phyloP scores from a whole-genome alignment of 441 rosid genomes.

The Adansonia rubrostipa region DNA sequence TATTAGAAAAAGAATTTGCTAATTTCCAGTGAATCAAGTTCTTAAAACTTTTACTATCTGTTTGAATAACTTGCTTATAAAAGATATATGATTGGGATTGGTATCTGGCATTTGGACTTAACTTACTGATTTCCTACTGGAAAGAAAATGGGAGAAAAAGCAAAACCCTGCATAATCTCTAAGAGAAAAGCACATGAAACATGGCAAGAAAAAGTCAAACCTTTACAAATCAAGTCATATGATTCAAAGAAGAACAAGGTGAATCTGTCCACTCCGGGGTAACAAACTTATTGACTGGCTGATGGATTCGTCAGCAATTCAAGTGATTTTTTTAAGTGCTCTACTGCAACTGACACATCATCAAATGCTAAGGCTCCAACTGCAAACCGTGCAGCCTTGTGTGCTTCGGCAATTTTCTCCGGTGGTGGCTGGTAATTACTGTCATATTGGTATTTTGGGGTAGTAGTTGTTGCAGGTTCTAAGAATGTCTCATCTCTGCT shows the following conservation, averaged over 20 bases:
- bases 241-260: background rate
- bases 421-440: constrained; percentile 77
- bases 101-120: background rate
- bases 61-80: background rate
- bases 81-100: background rate
- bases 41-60: background rate
- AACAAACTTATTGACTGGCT: constrained; percentile 49
- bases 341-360: constrained; percentile 83
- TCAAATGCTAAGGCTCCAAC: constrained; percentile 97
- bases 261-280: background rate
- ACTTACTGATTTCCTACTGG: background rate
- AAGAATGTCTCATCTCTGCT: constrained; percentile 45
- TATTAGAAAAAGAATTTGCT: background rate
- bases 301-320: constrained; percentile 91
- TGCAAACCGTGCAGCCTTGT: constrained; percentile 92
- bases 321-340: constrained; percentile 76
- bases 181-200: background rate
- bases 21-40: background rate
- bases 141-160: background rate
- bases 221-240: background rate
- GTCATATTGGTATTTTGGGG: constrained; percentile 65
- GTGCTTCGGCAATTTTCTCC: constrained; percentile 88
- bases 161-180: background rate
- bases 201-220: background rate
- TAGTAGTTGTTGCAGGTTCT: constrained; percentile 47